Evolutionary conservation across 2,329 filamentous ascomycete genomes (phyloP), one percentile per base, ranked within the genome.

Genomic region (Fusarium chaquense): DNA sequence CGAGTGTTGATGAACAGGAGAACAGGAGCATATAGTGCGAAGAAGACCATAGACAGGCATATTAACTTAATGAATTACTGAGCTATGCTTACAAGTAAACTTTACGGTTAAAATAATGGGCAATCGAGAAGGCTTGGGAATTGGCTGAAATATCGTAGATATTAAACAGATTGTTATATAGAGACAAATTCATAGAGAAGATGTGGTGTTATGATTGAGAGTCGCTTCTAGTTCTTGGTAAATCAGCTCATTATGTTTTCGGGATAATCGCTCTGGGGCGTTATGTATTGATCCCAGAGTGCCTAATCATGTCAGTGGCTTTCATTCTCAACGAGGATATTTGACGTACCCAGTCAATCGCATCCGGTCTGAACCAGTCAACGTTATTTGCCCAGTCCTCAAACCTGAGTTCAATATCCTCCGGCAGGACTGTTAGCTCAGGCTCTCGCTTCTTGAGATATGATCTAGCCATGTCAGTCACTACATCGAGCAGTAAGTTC

Each of bases 381-480:
- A 64, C 61, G 7, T 58, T 64, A 11, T 32, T 64, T 1, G 59
- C 61, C 61, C 61, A 64, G 4, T 64, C 61, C 13, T 64, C 61
- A 6, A 64, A 64, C 5, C 59, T 64, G 1, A 58, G 16, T 1
- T 64, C 61, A 1, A 64, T 18, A 10, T 64, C 51, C 13, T 64
- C 61, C 0, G 51, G 51, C 15, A 64, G 9, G 1, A 64, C 45
- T 0, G 51, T 64, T 2, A 44, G 59, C 2, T 62, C 53, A n/a
- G 61, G 61, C 0, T 64, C 61, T 12, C 61, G 38, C 1, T 58
- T 64, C 1, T 62, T 58, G 6, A 64, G 33, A 26, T 64, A 64
- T 0, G 61, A 64, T n/a, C 61, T 64, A 5, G 1, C 0, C 4
- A 30, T 3, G 6, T 63, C 6, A 63, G 58, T 10, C 6, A 18